Percentiles rank a stretch among this genome's conserved stretches.
Evolutionary conservation across 495 filamentous ascomycete genomes (phyloP).

Genomic region (Penicillium ucsense): DNA sequence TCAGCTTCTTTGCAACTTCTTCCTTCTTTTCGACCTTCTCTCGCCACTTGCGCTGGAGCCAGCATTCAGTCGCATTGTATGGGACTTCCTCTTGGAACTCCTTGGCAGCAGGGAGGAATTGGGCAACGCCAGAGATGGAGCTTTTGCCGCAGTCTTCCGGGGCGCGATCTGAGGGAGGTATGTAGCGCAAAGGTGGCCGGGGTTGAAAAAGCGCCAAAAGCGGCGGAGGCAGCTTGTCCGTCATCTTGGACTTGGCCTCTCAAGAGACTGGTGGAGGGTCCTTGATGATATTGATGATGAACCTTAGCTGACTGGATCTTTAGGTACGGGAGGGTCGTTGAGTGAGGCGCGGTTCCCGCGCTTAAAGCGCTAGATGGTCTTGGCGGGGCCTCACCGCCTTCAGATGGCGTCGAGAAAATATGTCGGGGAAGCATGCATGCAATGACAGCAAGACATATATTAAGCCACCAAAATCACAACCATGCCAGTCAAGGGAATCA

Average conservation of each 20-base stretch:
- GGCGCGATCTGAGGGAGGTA: conserved; percentile 71
- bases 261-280: too few species aligned
- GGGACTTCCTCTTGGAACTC: conserved; percentile 60
- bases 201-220: conserved; percentile 90
- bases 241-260: conserved; percentile 48
- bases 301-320: too few species aligned
- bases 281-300: too few species aligned
- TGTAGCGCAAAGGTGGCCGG: conserved; percentile 82
- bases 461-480: conserved; percentile 16
- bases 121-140: conserved; percentile 59
- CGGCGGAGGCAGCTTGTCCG: conserved; percentile 87
- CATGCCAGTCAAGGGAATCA: conserved; percentile 63
- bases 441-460: not conserved
- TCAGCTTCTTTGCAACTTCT: conserved; percentile 49
- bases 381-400: conserved; percentile 14
- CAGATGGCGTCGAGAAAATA: conserved; percentile 20
- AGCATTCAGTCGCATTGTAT: conserved; percentile 84
- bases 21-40: conserved; percentile 69
- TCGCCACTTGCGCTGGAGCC: conserved; percentile 77
- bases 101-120: conserved; percentile 59
- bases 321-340: not conserved
- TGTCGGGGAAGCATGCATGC: not conserved
- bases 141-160: conserved; percentile 68
- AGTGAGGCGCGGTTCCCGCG: conserved; percentile 7
- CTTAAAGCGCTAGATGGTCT: conserved; percentile 7